These are phyloP conservation scores for Tubosaeta brunneosetosa DNA, from an alignment of 768 basidiomycete genomes.

Conservation along the genomic window DNA sequence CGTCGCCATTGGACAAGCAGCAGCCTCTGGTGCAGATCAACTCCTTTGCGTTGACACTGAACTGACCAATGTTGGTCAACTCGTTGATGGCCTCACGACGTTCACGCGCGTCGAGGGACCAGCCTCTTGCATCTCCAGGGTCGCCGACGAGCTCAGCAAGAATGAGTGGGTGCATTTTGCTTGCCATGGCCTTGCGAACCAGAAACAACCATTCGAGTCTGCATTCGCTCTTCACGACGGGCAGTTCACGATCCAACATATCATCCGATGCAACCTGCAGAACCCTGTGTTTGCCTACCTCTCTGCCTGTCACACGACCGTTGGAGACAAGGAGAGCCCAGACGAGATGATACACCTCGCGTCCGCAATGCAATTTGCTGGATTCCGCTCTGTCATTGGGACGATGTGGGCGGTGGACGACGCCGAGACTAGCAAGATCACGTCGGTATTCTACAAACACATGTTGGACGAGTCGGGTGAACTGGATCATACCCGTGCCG, in stretches of 20 bases:
- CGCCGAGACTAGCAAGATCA: background rate
- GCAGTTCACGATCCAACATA: too few relatives aligned
- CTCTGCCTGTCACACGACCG: background rate
- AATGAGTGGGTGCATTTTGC: too few relatives aligned
- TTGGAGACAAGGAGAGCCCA: background rate
- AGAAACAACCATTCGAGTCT: too few relatives aligned
- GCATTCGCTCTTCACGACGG: too few relatives aligned
- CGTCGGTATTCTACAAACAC: background rate
- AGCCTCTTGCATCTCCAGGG: too few relatives aligned
- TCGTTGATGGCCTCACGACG: too few relatives aligned
- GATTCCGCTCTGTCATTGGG: background rate
- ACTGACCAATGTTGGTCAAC: background rate
- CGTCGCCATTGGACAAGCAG: background rate
- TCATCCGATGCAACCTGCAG: background rate
- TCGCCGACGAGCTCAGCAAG: too few relatives aligned
- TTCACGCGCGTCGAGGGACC: too few relatives aligned
- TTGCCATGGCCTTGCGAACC: too few relatives aligned
- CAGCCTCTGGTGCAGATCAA: background rate
- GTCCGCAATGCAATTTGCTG: background rate
- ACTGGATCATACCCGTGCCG: background rate
- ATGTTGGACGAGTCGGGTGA: background rate
- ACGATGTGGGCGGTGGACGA: background rate
- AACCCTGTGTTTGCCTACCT: background rate
- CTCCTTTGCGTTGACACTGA: background rate
- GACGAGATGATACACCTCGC: background rate